These are phyloP conservation scores for Penicillium antarcticum DNA, from an alignment of 495 filamentous ascomycete genomes.

Conservation along the genomic window DNA sequence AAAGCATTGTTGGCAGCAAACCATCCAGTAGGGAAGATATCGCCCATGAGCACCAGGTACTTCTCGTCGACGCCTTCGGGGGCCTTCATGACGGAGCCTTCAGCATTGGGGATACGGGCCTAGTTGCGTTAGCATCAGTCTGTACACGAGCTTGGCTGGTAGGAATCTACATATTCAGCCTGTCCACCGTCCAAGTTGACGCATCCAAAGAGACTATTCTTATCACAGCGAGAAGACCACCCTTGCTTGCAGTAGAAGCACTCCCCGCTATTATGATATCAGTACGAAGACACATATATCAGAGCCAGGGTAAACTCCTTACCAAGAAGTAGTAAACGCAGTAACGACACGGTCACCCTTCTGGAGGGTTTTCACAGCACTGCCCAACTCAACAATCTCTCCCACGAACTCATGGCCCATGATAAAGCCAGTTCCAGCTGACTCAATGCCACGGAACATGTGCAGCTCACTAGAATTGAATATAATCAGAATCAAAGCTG, in stretches of 20 bases:
- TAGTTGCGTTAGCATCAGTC: slow-evolving; percentile 13
- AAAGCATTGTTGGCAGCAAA: slow-evolving; percentile 88
- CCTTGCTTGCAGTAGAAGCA: slow-evolving; percentile 91
- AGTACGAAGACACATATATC: neutral
- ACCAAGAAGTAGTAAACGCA: slow-evolving; percentile 88
- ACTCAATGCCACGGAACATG: slow-evolving; percentile 80
- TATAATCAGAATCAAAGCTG: neutral
- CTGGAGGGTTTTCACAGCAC: slow-evolving; percentile 62
- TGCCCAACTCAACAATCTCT: slow-evolving; percentile 63
- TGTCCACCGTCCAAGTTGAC: slow-evolving; percentile 77
- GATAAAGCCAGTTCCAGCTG: slow-evolving; percentile 59
- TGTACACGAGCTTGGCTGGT: neutral
- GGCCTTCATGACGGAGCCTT: slow-evolving; percentile 75
- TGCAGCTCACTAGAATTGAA: slow-evolving; percentile 70
- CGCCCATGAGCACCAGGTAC: slow-evolving; percentile 66
- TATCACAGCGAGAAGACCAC: slow-evolving; percentile 79
- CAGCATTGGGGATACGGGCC: slow-evolving; percentile 80
- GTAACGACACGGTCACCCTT: slow-evolving; percentile 77
- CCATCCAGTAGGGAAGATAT: slow-evolving; percentile 75
- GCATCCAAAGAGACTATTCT: slow-evolving; percentile 72
- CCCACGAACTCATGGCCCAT: slow-evolving; percentile 81
- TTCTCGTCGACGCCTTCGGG: slow-evolving; percentile 73
- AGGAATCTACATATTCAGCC: slow-evolving; percentile 66
- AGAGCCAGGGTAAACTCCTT: slow-evolving; percentile 25
- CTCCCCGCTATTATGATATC: slow-evolving; percentile 50